Evolutionary conservation across 257 asterid genomes (phyloP).

Genomic region (Plectranthus barbatus): DNA sequence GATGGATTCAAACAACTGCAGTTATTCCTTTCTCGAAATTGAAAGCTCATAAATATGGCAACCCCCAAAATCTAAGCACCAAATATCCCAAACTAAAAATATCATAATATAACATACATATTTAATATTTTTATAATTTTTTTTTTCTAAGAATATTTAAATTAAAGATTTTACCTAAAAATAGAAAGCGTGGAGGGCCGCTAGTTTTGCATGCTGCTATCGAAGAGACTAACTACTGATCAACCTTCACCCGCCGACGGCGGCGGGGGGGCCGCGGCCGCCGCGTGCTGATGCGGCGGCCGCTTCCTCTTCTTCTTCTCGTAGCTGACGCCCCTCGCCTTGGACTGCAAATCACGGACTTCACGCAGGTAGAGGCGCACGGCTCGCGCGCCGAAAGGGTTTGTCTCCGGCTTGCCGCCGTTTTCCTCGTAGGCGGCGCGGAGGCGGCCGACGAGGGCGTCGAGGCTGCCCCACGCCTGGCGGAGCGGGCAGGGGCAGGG

Average conservation of each 20-base stretch:
- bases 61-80: constrained; percentile 3
- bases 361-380: constrained; percentile 37
- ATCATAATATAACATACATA: not conserved
- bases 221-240: not conserved
- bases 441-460: too few relatives aligned
- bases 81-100: not conserved
- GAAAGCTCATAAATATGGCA: not conserved
- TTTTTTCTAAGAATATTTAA: not conserved
- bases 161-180: not conserved
- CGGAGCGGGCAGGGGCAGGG: too few relatives aligned
- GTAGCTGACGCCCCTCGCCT: constrained; percentile 42
- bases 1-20: constrained; percentile 16
- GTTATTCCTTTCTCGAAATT: not conserved
- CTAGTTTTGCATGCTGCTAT: not conserved
- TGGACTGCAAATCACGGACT: constrained; percentile 37
- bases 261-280: not conserved
- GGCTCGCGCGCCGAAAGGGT: constrained; percentile 40
- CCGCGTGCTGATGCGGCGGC: not conserved
- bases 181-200: not conserved
- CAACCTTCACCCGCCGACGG: constrained; percentile 18
- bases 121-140: not conserved
- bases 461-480: too few relatives aligned
- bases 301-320: constrained; percentile 42
- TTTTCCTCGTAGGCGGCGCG: constrained; percentile 42
- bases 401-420: constrained; percentile 35